Conservation (phyloP, 345 rosid species). For the Citrus hindsii region DNA sequence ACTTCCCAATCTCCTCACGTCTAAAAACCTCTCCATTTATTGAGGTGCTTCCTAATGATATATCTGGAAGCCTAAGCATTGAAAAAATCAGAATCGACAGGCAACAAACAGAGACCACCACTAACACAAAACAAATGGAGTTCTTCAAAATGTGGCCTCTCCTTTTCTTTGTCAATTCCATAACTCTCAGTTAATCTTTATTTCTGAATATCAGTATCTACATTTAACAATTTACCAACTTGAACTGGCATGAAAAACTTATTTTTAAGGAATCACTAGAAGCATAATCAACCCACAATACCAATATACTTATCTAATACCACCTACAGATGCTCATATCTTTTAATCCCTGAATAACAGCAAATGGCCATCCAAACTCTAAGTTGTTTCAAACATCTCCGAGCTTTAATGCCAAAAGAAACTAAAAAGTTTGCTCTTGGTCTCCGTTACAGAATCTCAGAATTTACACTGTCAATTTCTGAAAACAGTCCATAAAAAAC, state of each 20-base stretch:
- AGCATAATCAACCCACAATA: background rate
- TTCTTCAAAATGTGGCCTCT: constrained; percentile 31
- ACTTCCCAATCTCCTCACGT: constrained; percentile 36
- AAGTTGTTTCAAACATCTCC: background rate
- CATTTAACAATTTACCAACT: background rate
- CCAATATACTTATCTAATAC: background rate
- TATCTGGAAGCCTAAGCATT: constrained; percentile 53
- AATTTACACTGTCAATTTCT: background rate
- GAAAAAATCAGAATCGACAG: constrained; percentile 36
- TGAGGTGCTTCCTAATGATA: constrained; percentile 11
- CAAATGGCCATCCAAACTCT: background rate
- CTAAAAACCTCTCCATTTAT: constrained; percentile 4
- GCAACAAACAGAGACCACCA: constrained; percentile 48
- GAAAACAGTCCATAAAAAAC: background rate
- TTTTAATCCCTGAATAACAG: background rate
- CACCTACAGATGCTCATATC: background rate
- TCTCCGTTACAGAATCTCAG: background rate
- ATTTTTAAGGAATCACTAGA: background rate
- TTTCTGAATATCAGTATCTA: background rate
- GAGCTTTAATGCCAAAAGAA: background rate
- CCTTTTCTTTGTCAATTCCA: constrained; percentile 14
- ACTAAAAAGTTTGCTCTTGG: no score
- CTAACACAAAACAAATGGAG: constrained; percentile 34
- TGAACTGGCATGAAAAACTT: background rate
- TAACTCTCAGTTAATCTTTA: background rate